Evolutionary conservation across 176 grass and related monocot species (phyloP).

Genomic region (Oryza nivara): DNA sequence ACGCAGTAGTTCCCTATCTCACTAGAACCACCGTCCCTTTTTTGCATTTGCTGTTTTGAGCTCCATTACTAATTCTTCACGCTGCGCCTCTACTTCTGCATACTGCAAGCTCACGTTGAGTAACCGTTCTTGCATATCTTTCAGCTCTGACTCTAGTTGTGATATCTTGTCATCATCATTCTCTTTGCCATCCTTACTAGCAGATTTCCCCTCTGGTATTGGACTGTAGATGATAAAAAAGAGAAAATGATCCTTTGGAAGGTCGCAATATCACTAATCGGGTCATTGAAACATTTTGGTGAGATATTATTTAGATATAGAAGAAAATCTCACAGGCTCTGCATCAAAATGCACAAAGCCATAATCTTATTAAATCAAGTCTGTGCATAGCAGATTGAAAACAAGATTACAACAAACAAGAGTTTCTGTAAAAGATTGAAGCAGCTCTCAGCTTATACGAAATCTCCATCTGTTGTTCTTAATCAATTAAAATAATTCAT

Average conservation of each 20-base stretch:
- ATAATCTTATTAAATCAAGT: not conserved
- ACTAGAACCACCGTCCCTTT: conserved; percentile 79
- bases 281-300: conserved; percentile 16
- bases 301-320: not conserved
- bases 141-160: conserved; percentile 81
- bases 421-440: not conserved
- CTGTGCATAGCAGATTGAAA: not conserved
- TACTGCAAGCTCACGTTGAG: conserved; percentile 79
- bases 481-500: not conserved
- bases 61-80: conserved; percentile 83
- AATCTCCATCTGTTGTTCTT: not conserved
- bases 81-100: conserved; percentile 81
- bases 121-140: conserved; percentile 77
- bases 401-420: not conserved
- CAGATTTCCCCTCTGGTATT: conserved; percentile 35
- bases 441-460: not conserved
- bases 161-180: conserved; percentile 52
- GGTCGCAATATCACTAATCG: conserved; percentile 2
- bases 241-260: conserved; percentile 37
- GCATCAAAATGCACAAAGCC: not conserved
- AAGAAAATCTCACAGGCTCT: not conserved
- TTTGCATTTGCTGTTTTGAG: conserved; percentile 64
- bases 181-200: conserved; percentile 17
- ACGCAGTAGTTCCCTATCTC: conserved; percentile 37
- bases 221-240: conserved; percentile 40